Conservation (phyloP, 2,329 filamentous ascomycete genomes). For the Colletotrichum theobromicola region DNA sequence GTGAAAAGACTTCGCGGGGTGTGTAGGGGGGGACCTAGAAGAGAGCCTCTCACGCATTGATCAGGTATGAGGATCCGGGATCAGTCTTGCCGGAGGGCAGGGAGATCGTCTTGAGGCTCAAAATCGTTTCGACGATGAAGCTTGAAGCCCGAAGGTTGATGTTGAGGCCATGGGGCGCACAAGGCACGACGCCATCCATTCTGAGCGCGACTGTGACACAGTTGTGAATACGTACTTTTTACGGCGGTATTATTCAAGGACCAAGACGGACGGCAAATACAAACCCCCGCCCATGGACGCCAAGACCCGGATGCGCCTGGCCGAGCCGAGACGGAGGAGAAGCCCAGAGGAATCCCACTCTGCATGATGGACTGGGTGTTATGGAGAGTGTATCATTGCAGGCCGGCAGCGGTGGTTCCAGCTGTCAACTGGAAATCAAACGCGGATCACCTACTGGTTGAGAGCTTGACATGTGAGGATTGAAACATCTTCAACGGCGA, state of each 20-base stretch:
- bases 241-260: background rate
- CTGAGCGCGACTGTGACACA: background rate
- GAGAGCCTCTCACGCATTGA: slow-evolving; percentile 4
- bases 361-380: background rate
- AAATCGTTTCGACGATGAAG: background rate
- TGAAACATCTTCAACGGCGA: slow-evolving; percentile 11
- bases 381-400: background rate
- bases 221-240: background rate
- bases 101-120: slow-evolving; percentile 15
- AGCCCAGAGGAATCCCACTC: background rate
- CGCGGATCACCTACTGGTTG: slow-evolving; percentile 1
- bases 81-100: slow-evolving; percentile 1
- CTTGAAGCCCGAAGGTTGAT: background rate
- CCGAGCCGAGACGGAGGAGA: background rate
- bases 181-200: background rate
- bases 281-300: background rate
- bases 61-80: slow-evolving; percentile 13
- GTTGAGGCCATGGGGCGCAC: background rate
- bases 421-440: slow-evolving; percentile 16
- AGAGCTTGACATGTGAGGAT: slow-evolving; percentile 5
- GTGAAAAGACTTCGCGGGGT: background rate
- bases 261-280: background rate
- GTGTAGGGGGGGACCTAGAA: background rate
- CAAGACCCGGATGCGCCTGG: background rate
- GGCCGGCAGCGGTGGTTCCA: background rate